Percentiles rank a stretch among this genome's conserved stretches.
Conservation (phyloP, 495 filamentous ascomycete genomes). For the Aspergillus leporis region DNA sequence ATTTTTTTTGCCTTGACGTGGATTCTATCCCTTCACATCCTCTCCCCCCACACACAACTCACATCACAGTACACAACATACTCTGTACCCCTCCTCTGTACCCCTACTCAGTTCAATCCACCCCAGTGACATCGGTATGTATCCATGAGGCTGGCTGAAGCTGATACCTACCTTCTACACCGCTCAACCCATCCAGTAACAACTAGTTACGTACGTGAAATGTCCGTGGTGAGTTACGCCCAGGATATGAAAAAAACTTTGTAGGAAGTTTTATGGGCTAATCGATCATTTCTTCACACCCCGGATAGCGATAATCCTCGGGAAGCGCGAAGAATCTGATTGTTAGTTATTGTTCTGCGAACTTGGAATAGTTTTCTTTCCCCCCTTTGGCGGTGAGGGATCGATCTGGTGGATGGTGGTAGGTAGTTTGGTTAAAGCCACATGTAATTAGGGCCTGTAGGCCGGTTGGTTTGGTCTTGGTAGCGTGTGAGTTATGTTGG, state of each 20-base stretch:
- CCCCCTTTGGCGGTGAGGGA: no score
- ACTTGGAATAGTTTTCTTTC: no score
- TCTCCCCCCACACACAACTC: background rate
- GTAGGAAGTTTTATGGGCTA: background rate
- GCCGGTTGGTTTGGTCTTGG: background rate
- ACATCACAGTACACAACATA: background rate
- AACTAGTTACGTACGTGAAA: background rate
- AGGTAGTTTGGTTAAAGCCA: no score
- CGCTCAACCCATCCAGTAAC: background rate
- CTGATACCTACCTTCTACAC: background rate
- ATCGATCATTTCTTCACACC: background rate
- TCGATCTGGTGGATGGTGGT: no score
- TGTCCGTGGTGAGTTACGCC: background rate
- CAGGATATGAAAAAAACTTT: background rate
- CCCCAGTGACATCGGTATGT: no score
- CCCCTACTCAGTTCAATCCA: background rate
- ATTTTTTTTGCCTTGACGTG: background rate
- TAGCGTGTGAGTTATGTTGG: background rate
- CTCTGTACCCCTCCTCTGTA: background rate
- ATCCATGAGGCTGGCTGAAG: background rate
- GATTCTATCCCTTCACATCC: background rate
- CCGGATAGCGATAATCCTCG: background rate
- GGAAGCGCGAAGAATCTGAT: background rate
- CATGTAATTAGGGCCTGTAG: background rate
- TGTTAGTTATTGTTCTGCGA: background rate